Evolutionary conservation across 2,329 filamentous ascomycete species (phyloP).

Genomic region (Pseudocercospora eumusae): DNA sequence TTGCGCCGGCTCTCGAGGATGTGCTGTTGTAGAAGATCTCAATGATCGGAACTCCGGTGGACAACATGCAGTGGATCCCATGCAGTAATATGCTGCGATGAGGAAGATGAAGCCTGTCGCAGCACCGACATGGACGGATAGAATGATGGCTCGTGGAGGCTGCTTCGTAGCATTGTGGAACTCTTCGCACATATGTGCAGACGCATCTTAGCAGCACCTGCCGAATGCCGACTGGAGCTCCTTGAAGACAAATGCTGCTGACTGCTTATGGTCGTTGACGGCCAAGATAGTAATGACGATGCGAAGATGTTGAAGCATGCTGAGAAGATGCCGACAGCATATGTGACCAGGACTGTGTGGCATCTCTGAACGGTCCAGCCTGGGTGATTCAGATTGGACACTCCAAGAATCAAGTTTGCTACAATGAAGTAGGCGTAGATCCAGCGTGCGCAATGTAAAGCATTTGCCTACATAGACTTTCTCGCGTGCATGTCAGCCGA

Average conservation of each 20-base stretch:
- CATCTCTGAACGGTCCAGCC: constrained; percentile 57
- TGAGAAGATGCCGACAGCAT: constrained; percentile 50
- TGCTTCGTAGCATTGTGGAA: constrained; percentile 55
- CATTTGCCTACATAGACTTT: background rate
- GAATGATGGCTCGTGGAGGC: constrained; percentile 52
- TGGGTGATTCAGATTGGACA: constrained; percentile 55
- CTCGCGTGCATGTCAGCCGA: background rate
- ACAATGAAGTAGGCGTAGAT: constrained; percentile 50
- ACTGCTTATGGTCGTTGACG: constrained; percentile 56
- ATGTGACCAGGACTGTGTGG: constrained; percentile 58
- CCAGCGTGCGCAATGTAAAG: background rate
- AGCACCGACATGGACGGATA: constrained; percentile 49
- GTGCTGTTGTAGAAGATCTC: constrained; percentile 57
- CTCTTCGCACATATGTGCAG: constrained; percentile 59
- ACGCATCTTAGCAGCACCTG: constrained; percentile 56
- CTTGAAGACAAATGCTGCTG: constrained; percentile 57
- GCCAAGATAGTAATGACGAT: constrained; percentile 56
- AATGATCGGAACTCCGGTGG: constrained; percentile 56
- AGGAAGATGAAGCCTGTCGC: constrained; percentile 54
- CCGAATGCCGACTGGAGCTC: constrained; percentile 57
- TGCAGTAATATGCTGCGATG: constrained; percentile 53
- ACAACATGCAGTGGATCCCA: constrained; percentile 50
- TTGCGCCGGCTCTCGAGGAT: constrained; percentile 48
- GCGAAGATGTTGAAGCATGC: constrained; percentile 53
- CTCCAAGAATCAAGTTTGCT: constrained; percentile 59